These are phyloP conservation scores for Penstemon eatonii DNA, from an alignment of 257 asterid species.

Conservation along the genomic window DNA sequence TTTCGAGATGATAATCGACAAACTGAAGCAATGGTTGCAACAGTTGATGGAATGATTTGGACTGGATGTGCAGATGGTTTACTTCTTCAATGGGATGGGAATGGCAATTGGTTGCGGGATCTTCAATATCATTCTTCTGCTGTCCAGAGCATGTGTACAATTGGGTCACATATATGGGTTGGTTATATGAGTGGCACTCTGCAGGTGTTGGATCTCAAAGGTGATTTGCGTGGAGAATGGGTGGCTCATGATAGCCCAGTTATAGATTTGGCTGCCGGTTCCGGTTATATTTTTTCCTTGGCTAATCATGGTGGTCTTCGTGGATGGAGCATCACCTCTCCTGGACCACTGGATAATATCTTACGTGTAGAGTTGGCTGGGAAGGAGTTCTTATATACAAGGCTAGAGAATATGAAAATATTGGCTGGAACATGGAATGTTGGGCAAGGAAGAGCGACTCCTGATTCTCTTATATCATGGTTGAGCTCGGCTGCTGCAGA, in stretches of 20 bases:
- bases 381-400: constrained; percentile 79
- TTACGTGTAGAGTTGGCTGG: constrained; percentile 69
- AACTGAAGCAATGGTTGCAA: constrained; percentile 69
- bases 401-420: constrained; percentile 70
- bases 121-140: constrained; percentile 65
- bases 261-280: constrained; percentile 68
- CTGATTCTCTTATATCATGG: constrained; percentile 89
- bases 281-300: constrained; percentile 66
- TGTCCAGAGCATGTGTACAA: constrained; percentile 69
- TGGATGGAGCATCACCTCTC: constrained; percentile 90
- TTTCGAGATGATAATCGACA: constrained; percentile 82
- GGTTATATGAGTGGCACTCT: constrained; percentile 81
- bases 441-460: constrained; percentile 90
- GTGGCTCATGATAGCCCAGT: constrained; percentile 79
- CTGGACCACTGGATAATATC: constrained; percentile 75
- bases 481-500: constrained; percentile 78
- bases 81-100: constrained; percentile 90
- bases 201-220: constrained; percentile 85
- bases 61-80: constrained; percentile 84
- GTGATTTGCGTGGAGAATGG: constrained; percentile 84
- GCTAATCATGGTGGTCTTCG: constrained; percentile 99
- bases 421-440: constrained; percentile 99
- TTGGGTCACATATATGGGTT: constrained; percentile 84
- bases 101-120: constrained; percentile 78
- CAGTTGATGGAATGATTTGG: constrained; percentile 88